These are phyloP conservation scores for Cordyceps javanica DNA, from an alignment of 2,329 filamentous ascomycete genomes.

Conservation along the genomic window DNA sequence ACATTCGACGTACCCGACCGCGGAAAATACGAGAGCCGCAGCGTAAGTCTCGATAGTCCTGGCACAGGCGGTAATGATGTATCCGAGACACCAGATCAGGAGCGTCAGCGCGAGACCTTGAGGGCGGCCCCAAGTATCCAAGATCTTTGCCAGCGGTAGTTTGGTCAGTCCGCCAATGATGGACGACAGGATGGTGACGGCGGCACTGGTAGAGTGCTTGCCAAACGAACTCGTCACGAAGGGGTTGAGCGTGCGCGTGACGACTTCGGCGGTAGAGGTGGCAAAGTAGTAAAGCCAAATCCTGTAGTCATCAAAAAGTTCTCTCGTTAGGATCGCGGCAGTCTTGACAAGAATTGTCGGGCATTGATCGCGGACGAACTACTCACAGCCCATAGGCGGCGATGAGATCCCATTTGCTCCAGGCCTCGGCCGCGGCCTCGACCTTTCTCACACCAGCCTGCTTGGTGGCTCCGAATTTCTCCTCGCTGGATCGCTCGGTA, in stretches of 20 bases:
- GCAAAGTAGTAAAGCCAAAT: constrained; percentile 37
- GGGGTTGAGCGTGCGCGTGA: constrained; percentile 34
- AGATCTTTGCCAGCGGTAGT: constrained; percentile 59
- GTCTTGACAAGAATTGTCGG: too few species aligned
- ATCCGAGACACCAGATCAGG: constrained; percentile 41
- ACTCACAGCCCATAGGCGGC: constrained; percentile 38
- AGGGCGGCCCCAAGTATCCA: constrained; percentile 62
- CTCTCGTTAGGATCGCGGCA: too few species aligned
- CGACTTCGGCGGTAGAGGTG: constrained; percentile 30
- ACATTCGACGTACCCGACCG: constrained; percentile 42
- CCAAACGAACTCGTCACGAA: constrained; percentile 46
- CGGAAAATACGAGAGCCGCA: constrained; percentile 61
- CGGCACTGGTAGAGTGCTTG: constrained; percentile 47
- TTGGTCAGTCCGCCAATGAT: constrained; percentile 56
- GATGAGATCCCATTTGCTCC: constrained; percentile 38
- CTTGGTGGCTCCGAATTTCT: constrained; percentile 30
- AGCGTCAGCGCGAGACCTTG: constrained; percentile 54
- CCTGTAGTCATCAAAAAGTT: constrained; percentile 16
- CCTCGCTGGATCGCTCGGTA: constrained; percentile 21
- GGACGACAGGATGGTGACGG: constrained; percentile 47
- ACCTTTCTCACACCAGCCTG: constrained; percentile 42
- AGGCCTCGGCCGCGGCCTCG: constrained; percentile 36
- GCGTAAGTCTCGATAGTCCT: constrained; percentile 54
- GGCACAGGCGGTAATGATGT: constrained; percentile 62
- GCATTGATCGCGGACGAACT: neutral